These are phyloP conservation scores for Aspergillus luchuensis DNA, from an alignment of 2,329 filamentous ascomycete genomes.

Conservation along the genomic window DNA sequence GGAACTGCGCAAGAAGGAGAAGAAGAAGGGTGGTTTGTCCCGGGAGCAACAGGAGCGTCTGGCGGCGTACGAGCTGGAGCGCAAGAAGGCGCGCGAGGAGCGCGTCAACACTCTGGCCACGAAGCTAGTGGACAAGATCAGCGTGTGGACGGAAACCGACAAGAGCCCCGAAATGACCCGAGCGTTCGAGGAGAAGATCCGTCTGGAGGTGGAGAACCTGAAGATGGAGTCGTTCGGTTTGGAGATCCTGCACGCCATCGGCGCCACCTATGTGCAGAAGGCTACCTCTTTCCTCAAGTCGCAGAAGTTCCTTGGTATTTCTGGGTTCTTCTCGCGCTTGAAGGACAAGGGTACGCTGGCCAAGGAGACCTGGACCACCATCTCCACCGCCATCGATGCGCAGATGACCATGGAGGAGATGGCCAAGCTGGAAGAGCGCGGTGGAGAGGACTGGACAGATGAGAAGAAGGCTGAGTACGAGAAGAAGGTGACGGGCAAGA, in stretches of 20 bases:
- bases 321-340: constrained; percentile 88
- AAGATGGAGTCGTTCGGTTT: constrained; percentile 99
- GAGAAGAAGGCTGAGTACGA: constrained; percentile 96
- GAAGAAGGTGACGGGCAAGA: constrained; percentile 94
- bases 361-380: constrained; percentile 98
- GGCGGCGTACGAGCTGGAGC: constrained; percentile 83
- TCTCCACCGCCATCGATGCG: constrained; percentile 91
- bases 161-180: constrained; percentile 79
- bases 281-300: constrained; percentile 85
- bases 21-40: constrained; percentile 82
- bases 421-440: constrained; percentile 91
- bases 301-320: constrained; percentile 95
- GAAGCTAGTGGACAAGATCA: constrained; percentile 87
- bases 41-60: constrained; percentile 95
- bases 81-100: constrained; percentile 80
- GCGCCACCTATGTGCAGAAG: constrained; percentile 85
- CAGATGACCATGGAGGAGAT: constrained; percentile 99
- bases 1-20: constrained; percentile 75
- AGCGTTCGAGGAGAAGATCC: constrained; percentile 92
- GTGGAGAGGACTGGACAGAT: constrained; percentile 97
- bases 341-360: constrained; percentile 96
- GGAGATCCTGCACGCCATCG: constrained; percentile 94
- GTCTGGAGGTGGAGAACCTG: constrained; percentile 91
- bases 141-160: constrained; percentile 96
- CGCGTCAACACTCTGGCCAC: constrained; percentile 79